phyloP scores from a whole-genome alignment of 495 filamentous ascomycete genomes.

The Penicillium robsamsonii region DNA sequence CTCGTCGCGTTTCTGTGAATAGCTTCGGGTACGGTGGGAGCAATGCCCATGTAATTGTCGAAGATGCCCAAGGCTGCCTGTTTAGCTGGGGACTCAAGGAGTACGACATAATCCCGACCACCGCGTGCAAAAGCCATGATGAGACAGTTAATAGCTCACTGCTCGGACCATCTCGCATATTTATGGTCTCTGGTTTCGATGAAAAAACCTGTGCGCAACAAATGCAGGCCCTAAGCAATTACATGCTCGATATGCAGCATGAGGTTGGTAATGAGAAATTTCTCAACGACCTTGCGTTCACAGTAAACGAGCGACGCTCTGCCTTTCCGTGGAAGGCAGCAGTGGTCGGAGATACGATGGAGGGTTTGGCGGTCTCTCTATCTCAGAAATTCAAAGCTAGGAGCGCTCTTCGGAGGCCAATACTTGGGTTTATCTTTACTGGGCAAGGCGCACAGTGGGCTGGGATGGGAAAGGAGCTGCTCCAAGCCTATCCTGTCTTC shows the following conservation, averaged over 20 bases:
- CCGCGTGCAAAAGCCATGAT: background rate
- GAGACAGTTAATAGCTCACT: background rate
- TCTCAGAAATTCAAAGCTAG: constrained; percentile 3
- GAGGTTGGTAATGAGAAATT: constrained; percentile 6
- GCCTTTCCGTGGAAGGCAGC: constrained; percentile 25
- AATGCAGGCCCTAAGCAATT: constrained; percentile 7
- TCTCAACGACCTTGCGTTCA: constrained; percentile 30
- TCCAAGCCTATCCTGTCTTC: constrained; percentile 37
- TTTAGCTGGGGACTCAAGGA: background rate
- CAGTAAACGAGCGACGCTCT: constrained; percentile 28
- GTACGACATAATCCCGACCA: background rate
- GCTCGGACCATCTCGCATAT: constrained; percentile 5
- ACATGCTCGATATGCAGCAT: constrained; percentile 7
- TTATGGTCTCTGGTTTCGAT: constrained; percentile 22
- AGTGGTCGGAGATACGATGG: constrained; percentile 10
- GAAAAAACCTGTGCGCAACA: constrained; percentile 12
- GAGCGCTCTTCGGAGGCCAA: constrained; percentile 6
- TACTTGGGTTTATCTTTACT: constrained; percentile 34
- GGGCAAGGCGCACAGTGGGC: constrained; percentile 47
- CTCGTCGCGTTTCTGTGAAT: constrained; percentile 36
- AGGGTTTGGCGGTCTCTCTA: constrained; percentile 8
- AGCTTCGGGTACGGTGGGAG: constrained; percentile 42
- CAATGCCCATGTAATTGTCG: constrained; percentile 43
- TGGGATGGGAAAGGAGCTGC: constrained; percentile 35
- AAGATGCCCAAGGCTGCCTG: constrained; percentile 26